Evolutionary conservation across 1,284 basidiomycete genomes (phyloP).

Genomic region (Ceratobasidium papillatum): DNA sequence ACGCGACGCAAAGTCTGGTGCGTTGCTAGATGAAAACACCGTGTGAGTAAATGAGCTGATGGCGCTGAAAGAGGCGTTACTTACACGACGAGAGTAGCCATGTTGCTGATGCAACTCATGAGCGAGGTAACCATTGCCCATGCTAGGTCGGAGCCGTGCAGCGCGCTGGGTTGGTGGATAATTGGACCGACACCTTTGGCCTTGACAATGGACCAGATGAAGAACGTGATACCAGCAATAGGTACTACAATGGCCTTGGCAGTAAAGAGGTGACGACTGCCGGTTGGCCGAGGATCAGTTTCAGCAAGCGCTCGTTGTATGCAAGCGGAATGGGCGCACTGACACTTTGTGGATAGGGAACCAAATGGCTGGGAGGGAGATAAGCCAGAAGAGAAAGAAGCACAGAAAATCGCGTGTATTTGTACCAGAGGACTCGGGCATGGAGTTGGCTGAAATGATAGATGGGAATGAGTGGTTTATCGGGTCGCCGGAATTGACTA

Average conservation of each 20-base stretch:
- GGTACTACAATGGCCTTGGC: slow-evolving; percentile 79
- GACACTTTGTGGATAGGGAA: slow-evolving; percentile 83
- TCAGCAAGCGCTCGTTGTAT: slow-evolving; percentile 1
- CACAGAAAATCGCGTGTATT: slow-evolving; percentile 76
- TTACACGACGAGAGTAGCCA: slow-evolving; percentile 76
- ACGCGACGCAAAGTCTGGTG: slow-evolving; percentile 81
- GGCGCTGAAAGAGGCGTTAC: slow-evolving; percentile 44
- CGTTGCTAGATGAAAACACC: slow-evolving; percentile 61
- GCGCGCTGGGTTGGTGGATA: slow-evolving; percentile 67
- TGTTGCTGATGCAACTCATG: slow-evolving; percentile 83
- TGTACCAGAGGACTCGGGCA: slow-evolving; percentile 75
- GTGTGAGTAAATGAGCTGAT: slow-evolving; percentile 39
- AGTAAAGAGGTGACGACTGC: slow-evolving; percentile 80
- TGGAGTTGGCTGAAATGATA: slow-evolving; percentile 61
- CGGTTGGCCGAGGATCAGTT: neutral
- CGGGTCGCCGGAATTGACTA: slow-evolving; percentile 30
- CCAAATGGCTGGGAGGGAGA: slow-evolving; percentile 81
- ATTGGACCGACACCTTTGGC: slow-evolving; percentile 86
- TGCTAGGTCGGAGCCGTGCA: slow-evolving; percentile 74
- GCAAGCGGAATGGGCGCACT: slow-evolving; percentile 46
- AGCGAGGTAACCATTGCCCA: slow-evolving; percentile 84
- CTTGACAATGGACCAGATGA: slow-evolving; percentile 77
- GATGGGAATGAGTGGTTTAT: slow-evolving; percentile 26
- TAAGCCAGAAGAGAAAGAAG: slow-evolving; percentile 88
- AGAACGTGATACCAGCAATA: slow-evolving; percentile 75